phyloP scores from a whole-genome alignment of 1,284 basidiomycete genomes.

The Melampsora americana region DNA sequence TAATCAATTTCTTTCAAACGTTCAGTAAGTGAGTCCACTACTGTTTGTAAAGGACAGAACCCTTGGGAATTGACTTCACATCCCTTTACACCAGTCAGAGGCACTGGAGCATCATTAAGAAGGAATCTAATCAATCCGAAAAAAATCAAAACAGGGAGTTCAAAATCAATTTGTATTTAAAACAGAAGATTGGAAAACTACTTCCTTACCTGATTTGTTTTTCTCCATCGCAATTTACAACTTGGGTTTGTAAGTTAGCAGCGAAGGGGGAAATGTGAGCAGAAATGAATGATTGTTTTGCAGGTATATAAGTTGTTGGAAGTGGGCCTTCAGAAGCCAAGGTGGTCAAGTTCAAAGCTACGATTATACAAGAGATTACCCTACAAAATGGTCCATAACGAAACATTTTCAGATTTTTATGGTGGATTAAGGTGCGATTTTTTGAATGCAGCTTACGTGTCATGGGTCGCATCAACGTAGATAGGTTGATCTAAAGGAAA shows the following conservation, averaged over 20 bases:
- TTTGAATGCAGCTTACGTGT: constrained; percentile 53
- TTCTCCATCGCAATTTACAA: constrained; percentile 58
- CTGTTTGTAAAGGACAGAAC: constrained; percentile 26
- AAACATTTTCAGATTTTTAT: background rate
- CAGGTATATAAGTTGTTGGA: constrained; percentile 68
- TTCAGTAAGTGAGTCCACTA: constrained; percentile 16
- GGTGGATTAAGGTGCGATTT: background rate
- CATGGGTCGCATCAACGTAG: constrained; percentile 81
- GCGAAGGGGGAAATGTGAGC: constrained; percentile 62
- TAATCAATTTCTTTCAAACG: constrained; percentile 39
- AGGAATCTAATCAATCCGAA: constrained; percentile 50
- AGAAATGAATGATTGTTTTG: constrained; percentile 59
- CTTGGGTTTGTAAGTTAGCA: constrained; percentile 63
- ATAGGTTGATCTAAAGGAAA: constrained; percentile 77
- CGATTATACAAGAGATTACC: constrained; percentile 54
- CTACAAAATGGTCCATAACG: background rate
- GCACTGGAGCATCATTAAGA: constrained; percentile 41
- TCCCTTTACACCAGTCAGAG: constrained; percentile 27
- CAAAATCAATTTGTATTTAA: background rate
- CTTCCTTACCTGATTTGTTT: constrained; percentile 28
- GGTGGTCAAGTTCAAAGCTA: constrained; percentile 65
- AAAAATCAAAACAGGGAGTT: constrained; percentile 50
- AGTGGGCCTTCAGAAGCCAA: constrained; percentile 68
- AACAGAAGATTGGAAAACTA: constrained; percentile 1
- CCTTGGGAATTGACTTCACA: constrained; percentile 27